A percentile compares a stretch with the other conserved stretches of the same genome.
These are phyloP conservation scores for Ormosia semicastrata DNA, from an alignment of 306 rosid genomes.

Conservation along the genomic window DNA sequence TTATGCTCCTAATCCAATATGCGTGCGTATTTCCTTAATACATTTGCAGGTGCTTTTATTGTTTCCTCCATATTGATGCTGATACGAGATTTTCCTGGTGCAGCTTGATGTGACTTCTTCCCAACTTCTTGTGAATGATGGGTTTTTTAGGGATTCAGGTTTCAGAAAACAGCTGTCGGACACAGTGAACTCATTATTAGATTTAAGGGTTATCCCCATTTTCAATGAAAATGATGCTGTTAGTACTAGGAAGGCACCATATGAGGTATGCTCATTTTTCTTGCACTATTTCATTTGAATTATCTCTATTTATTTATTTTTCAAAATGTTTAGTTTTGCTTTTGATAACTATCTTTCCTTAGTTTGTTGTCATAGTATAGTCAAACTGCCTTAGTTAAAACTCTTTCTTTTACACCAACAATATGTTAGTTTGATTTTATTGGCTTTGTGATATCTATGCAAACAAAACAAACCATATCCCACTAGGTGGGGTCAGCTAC, in stretches of 20 bases:
- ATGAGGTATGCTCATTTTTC: conserved; percentile 50
- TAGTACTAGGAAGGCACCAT: conserved; percentile 89
- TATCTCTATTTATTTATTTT: conserved; percentile 3
- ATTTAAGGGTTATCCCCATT: conserved; percentile 77
- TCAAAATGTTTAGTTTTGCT: background rate
- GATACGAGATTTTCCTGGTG: conserved; percentile 32
- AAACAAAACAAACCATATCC: background rate
- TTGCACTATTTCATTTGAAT: conserved; percentile 1
- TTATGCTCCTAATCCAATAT: background rate
- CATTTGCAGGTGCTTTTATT: background rate
- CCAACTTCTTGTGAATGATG: conserved; percentile 95
- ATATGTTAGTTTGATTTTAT: background rate
- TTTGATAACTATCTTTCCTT: background rate
- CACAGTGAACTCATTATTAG: conserved; percentile 66
- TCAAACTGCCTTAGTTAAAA: background rate
- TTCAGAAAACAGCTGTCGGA: conserved; percentile 83
- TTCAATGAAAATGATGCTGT: conserved; percentile 98
- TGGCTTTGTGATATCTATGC: background rate
- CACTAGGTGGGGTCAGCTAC: background rate
- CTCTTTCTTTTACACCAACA: background rate
- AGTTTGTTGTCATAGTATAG: background rate
- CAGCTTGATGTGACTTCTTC: conserved; percentile 98
- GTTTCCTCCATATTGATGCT: conserved; percentile 24
- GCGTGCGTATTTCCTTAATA: background rate
- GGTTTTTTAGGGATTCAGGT: conserved; percentile 63